These are phyloP conservation scores for Xylariales sp. DNA, from an alignment of 2,329 filamentous ascomycete genomes.

Conservation along the genomic window DNA sequence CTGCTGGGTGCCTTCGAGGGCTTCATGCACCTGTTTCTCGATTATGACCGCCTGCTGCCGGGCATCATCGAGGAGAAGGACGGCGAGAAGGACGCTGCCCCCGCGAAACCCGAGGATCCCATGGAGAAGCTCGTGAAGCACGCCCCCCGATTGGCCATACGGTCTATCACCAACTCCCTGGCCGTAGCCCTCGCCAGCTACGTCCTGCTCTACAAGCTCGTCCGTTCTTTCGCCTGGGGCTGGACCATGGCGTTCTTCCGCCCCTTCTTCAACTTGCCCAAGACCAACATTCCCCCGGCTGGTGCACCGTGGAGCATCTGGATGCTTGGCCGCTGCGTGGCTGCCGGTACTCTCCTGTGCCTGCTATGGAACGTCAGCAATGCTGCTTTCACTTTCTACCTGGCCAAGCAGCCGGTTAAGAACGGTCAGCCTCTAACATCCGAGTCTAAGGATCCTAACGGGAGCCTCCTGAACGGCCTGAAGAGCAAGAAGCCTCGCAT, in stretches of 20 bases:
- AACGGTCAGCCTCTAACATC: conserved; percentile 77
- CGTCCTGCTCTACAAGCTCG: conserved; percentile 56
- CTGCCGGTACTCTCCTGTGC: conserved; percentile 62
- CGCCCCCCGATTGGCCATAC: conserved; percentile 23
- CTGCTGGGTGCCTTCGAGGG: conserved; percentile 68
- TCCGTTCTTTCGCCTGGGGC: conserved; percentile 64
- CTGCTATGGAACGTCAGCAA: conserved; percentile 76
- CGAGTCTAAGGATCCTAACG: conserved; percentile 87
- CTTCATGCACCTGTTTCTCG: conserved; percentile 62
- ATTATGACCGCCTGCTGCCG: conserved; percentile 65
- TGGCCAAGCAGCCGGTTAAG: conserved; percentile 78
- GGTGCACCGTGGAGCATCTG: conserved; percentile 54
- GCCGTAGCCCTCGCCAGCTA: conserved; percentile 35
- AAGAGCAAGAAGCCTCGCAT: conserved; percentile 78
- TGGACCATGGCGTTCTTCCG: conserved; percentile 67
- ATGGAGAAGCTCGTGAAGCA: conserved; percentile 36
- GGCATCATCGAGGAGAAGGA: conserved; percentile 26
- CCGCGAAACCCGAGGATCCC: conserved; percentile 8
- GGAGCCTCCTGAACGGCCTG: conserved; percentile 78
- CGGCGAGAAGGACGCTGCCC: conserved; percentile 12
- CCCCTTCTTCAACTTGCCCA: conserved; percentile 70
- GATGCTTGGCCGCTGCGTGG: conserved; percentile 51
- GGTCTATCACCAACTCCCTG: conserved; percentile 26
- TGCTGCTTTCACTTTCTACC: conserved; percentile 72
- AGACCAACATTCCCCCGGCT: conserved; percentile 59